Evolutionary conservation across 164 flowering plant species (phyloP), one percentile per base, ranked within the genome.

Genomic region (Dillenia suffruticosa): DNA sequence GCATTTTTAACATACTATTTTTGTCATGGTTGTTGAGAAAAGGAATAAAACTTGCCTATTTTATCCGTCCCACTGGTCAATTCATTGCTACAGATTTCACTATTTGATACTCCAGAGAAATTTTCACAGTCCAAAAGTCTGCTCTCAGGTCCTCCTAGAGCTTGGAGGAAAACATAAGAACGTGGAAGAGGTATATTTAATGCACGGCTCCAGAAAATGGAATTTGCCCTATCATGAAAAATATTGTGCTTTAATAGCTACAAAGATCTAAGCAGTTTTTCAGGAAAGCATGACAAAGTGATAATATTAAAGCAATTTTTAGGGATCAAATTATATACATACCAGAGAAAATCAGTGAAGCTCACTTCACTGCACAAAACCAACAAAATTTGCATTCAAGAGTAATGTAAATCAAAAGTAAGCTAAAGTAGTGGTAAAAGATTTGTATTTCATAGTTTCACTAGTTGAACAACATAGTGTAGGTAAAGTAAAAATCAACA

Each of bases 321-420:
- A 6, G 13, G 2, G 7, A 13, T 16, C 15, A 50, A 10, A n/a
- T 32, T 63, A 64, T 57, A 44, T 51, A 54, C 87, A 24, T 84
- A 95, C 99, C 99, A 92, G 19, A 95, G 94, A 69, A 95, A 95
- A 75, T 91, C 96, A 65, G 84, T 87, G 76, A 86, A 95, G 56
- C 64, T 65, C 65, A 81, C 89, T 75, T 85, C 90, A 32, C 99
- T 95, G 90, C 52, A 19, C 22, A 19, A 19, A 19, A 19, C 22
- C 22, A 19, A 19, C 1, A 19, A 19, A 19, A 19, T 19, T 19
- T 19, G 22, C 22, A 19, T 19, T 19, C 22, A 19, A 19, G 1
- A 19, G 22, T 19, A 19, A 19, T 19, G 22, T 19, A 19, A 19
- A 19, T 19, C 22, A 1, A 19, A 19, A 19, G 22, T 19, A 19